Percentiles rank a stretch among this genome's conserved stretches.
Conservation (phyloP, 2,329 filamentous ascomycete species). For the Diaporthe destruens region DNA sequence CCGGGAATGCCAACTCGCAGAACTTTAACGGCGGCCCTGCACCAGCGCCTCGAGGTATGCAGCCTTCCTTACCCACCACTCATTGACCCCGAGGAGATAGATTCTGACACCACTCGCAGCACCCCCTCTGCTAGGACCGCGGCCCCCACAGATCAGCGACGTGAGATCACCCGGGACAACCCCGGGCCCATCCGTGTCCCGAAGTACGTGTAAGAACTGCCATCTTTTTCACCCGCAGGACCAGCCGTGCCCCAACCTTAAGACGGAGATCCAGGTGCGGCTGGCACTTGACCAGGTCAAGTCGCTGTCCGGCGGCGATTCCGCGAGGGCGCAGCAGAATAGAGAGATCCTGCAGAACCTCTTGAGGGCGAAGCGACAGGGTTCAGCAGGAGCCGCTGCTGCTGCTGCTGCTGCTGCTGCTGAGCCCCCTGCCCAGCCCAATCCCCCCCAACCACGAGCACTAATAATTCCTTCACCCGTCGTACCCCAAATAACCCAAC, state of each 20-base stretch:
- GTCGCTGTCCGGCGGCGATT: constrained; percentile 45
- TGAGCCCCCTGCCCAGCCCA: background rate
- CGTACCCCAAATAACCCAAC: constrained; percentile 8
- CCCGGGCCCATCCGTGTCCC: constrained; percentile 56
- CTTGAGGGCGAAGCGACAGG: constrained; percentile 21
- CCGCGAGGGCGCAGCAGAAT: constrained; percentile 8
- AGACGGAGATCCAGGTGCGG: constrained; percentile 72
- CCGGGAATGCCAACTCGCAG: background rate
- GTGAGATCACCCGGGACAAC: background rate
- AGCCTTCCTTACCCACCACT: background rate
- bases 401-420: background rate
- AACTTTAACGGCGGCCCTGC: background rate
- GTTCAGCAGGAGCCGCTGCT: background rate
- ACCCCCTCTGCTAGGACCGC: background rate
- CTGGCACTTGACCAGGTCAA: constrained; percentile 74
- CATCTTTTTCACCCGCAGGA: constrained; percentile 70
- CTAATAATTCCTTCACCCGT: background rate
- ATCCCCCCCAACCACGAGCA: constrained; percentile 26
- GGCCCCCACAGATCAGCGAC: background rate
- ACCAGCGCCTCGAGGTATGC: constrained; percentile 1
- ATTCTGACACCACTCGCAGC: background rate
- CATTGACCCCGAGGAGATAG: background rate
- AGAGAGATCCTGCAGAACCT: constrained; percentile 33
- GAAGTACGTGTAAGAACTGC: constrained; percentile 74
- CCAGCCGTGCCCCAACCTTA: constrained; percentile 72